These are phyloP conservation scores for Diplodia mutila DNA, from an alignment of 2,329 filamentous ascomycete species.

Conservation along the genomic window DNA sequence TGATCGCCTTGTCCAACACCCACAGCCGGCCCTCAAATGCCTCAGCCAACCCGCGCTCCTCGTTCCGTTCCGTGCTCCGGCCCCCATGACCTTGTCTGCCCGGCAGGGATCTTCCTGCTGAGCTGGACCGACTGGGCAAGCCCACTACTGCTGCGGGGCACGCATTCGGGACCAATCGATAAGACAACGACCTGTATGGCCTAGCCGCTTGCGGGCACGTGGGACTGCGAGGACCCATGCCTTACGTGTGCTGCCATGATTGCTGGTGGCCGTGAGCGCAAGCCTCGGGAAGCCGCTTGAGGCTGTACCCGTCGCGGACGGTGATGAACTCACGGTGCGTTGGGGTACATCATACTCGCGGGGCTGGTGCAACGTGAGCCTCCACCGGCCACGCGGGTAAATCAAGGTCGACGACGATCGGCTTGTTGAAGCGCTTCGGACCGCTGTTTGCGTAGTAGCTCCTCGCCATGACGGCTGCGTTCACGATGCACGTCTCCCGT, in stretches of 20 bases:
- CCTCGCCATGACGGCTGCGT: constrained; percentile 74
- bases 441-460: constrained; percentile 53
- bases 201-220: constrained; percentile 17
- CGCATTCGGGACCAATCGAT: constrained; percentile 1
- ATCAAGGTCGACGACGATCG: constrained; percentile 82
- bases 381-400: constrained; percentile 52
- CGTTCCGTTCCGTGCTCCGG: constrained; percentile 13
- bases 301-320: constrained; percentile 6
- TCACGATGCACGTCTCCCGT: constrained; percentile 76
- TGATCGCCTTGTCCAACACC: constrained; percentile 20
- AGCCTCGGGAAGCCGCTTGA: constrained; percentile 11
- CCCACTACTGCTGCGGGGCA: constrained; percentile 9
- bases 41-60: constrained; percentile 13
- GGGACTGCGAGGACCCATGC: constrained; percentile 4
- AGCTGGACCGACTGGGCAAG: constrained; percentile 9
- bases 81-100: constrained; percentile 7
- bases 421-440: constrained; percentile 72
- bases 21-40: constrained; percentile 14
- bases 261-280: background rate
- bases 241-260: constrained; percentile 25
- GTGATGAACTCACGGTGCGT: constrained; percentile 5
- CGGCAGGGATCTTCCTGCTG: constrained; percentile 9
- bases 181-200: background rate
- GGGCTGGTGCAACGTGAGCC: background rate
- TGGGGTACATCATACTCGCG: background rate